Evolutionary conservation across 345 rosid species (phyloP), one percentile per base, ranked within the genome.

Genomic region (Sisymbrium altissimum): DNA sequence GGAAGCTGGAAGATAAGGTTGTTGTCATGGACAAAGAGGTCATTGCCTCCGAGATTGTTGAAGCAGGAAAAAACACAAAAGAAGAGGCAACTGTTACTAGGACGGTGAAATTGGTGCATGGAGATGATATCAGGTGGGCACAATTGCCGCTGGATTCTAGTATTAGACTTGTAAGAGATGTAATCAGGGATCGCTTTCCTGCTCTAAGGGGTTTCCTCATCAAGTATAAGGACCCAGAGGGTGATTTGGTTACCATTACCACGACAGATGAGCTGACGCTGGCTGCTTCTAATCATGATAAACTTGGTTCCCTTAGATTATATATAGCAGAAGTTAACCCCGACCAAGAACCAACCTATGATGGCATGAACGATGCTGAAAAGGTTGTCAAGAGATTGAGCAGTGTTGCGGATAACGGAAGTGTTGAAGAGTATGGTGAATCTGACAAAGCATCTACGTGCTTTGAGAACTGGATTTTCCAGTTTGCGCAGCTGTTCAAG

Each of bases 71-170:
- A 71, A 85, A 78, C 55, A 78, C 49, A 10, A 75, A 83, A 64
- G 89, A 86, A 79, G 89, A 84, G 72, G 81, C 83, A 23, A 79
- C 73, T 8, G 80, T 89, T 52, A 77, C 91, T 2, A 87, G 84
- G 86, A 88, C 90, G 4, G 90, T 86, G 77, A 95, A 95, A 82
- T 72, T 95, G 83, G 96, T 92, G 36, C 78, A 87, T 45, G 97
- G 96, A 66, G 98, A 95, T 71, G 99, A 95, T 75, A 95, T 92
- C 54, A 87, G 99, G 76, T 83, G 88, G 89, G 98, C 99, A 5
- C 96, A 90, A 39, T 66, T 95, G 55, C 98, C 94, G 0, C 8
- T 77, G 64, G 89, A 84, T 77, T 90, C 96, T 58, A 79, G 70
- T 65, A 74, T 95, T 74, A 78, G 78, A 49, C 78, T 95, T 80